Evolutionary conservation across 148 eudicot genomes (phyloP).

Genomic region (Rhododendron griersonianum): DNA sequence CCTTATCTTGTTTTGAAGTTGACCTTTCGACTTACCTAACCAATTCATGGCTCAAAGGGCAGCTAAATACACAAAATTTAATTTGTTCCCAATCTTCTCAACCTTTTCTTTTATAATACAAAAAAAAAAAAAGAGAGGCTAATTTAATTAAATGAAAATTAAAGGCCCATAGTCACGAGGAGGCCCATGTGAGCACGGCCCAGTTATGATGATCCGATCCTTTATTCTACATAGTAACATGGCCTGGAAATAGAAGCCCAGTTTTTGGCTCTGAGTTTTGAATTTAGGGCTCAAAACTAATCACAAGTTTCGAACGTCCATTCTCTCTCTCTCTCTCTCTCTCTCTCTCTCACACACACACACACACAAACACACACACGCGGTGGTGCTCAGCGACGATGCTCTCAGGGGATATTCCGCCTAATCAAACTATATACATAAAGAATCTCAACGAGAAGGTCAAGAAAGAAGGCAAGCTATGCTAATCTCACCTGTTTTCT

Average conservation of each 20-base stretch:
- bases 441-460: slow-evolving; percentile 26
- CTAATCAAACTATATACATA: slow-evolving; percentile 17
- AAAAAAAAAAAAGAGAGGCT: too few species aligned
- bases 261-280: neutral
- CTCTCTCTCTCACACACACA: too few species aligned
- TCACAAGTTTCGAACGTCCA: neutral
- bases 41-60: neutral
- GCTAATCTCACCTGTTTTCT: neutral
- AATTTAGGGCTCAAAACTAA: neutral
- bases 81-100: neutral
- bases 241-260: neutral
- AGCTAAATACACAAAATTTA: neutral
- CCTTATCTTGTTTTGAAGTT: neutral
- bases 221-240: too few species aligned
- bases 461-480: slow-evolving; percentile 19
- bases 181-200: neutral
- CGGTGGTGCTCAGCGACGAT: slow-evolving; percentile 3
- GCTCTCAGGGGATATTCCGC: slow-evolving; percentile 17
- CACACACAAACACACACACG: too few species aligned
- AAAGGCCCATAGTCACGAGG: neutral
- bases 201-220: neutral
- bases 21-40: neutral
- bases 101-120: too few species aligned
- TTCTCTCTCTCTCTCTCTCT: neutral
- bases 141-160: too few species aligned